A percentile compares a stretch with the other conserved stretches of the same genome.
Evolutionary conservation across 1,284 basidiomycete genomes (phyloP).

Genomic region (Heliocybe sulcata): DNA sequence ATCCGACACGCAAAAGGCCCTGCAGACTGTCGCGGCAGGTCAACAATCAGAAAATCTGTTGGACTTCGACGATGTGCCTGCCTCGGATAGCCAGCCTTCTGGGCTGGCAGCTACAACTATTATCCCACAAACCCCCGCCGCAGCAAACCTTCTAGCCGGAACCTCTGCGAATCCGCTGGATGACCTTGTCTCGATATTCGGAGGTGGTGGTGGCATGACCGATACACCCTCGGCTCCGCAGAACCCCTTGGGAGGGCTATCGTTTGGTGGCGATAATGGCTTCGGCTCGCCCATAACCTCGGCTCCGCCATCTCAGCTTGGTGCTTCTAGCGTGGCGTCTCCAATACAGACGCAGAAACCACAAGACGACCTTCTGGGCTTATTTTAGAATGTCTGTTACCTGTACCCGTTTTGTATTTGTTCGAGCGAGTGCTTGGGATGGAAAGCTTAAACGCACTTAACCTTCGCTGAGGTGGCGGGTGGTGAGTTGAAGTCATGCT

Average conservation of each 20-base stretch:
- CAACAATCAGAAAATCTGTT: constrained; percentile 94
- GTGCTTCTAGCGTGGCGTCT: constrained; percentile 6
- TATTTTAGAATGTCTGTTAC: constrained; percentile 27
- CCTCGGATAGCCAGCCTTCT: constrained; percentile 51
- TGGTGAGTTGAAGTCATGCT: not conserved
- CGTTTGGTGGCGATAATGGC: constrained; percentile 13
- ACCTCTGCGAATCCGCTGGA: constrained; percentile 83
- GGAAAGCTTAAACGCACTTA: not conserved
- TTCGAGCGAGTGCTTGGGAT: constrained; percentile 1
- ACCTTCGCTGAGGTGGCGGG: not conserved
- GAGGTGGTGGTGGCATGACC: constrained; percentile 33
- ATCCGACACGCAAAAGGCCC: constrained; percentile 71
- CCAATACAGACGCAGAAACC: constrained; percentile 19
- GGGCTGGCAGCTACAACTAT: constrained; percentile 72
- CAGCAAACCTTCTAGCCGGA: constrained; percentile 60
- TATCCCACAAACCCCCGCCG: constrained; percentile 63
- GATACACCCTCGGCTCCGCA: constrained; percentile 14
- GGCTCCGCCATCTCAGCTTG: constrained; percentile 3
- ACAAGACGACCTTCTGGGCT: constrained; percentile 41
- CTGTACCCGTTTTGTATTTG: not conserved
- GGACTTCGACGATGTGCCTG: constrained; percentile 78
- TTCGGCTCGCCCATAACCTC: constrained; percentile 8
- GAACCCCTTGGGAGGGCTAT: constrained; percentile 17
- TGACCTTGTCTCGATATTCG: constrained; percentile 87
- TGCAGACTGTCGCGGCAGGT: constrained; percentile 84